Percentiles rank a stretch among this genome's conserved stretches.
Evolutionary conservation across 805 yeast species (phyloP).

Genomic region (Cyberlindnera sargentensis): DNA sequence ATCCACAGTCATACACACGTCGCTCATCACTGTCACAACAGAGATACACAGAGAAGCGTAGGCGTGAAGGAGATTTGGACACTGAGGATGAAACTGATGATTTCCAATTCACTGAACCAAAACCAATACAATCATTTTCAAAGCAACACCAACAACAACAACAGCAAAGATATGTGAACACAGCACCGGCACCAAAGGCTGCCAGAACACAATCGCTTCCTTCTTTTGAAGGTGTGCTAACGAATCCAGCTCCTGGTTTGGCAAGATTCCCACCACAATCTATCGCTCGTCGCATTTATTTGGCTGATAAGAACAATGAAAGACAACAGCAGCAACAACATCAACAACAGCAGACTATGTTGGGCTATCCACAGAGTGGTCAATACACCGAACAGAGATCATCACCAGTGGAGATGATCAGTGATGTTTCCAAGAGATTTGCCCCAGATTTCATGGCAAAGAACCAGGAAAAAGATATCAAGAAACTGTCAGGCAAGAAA

Average conservation of each 20-base stretch:
- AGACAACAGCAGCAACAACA: constrained; percentile 3
- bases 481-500: neutral
- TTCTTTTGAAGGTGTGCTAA: constrained; percentile 14
- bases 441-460: constrained; percentile 21
- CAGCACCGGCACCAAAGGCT: constrained; percentile 41
- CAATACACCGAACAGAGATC: constrained; percentile 5
- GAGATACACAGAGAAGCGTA: constrained; percentile 7
- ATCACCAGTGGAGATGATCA: constrained; percentile 5
- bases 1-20: constrained; percentile 5
- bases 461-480: neutral
- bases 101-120: constrained; percentile 13
- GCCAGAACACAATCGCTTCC: constrained; percentile 39
- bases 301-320: constrained; percentile 20
- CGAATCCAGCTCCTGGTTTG: constrained; percentile 12
- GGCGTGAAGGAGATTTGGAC: constrained; percentile 11
- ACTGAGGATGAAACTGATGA: constrained; percentile 17
- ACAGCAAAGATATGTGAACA: constrained; percentile 30
- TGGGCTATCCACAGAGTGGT: neutral
- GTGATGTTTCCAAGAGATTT: constrained; percentile 20
- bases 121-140: constrained; percentile 1
- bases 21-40: constrained; percentile 7
- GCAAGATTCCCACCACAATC: constrained; percentile 22
- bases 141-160: neutral
- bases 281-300: constrained; percentile 22
- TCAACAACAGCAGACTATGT: too few relatives aligned